Conservation (phyloP, 495 filamentous ascomycete species). For the Usnea hakonensis region DNA sequence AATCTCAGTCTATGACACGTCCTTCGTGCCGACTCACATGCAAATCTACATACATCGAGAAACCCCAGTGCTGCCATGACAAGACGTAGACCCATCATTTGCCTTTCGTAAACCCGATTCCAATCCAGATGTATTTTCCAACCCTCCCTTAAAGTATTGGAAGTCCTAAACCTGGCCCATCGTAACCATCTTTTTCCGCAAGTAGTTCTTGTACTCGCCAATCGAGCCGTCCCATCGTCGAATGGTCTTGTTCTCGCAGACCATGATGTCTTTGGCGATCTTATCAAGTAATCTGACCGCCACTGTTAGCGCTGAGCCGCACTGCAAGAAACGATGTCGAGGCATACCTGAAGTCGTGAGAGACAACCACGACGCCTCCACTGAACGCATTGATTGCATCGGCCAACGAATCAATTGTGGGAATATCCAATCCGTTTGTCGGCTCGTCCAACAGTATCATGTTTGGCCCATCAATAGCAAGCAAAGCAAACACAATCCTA, state of each 20-base stretch:
- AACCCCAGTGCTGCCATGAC: background rate
- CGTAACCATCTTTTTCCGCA: conserved; percentile 91
- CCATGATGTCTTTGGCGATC: conserved; percentile 99
- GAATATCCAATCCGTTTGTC: conserved; percentile 98
- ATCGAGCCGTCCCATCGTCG: conserved; percentile 83
- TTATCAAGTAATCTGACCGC: conserved; percentile 80
- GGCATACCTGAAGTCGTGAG: conserved; percentile 91
- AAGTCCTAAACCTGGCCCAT: conserved; percentile 39
- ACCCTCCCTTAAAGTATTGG: too few relatives aligned
- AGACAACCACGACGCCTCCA: conserved; percentile 95
- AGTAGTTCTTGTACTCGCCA: conserved; percentile 92
- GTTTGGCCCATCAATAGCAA: conserved; percentile 94
- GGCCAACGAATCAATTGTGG: conserved; percentile 93
- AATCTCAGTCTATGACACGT: too few relatives aligned
- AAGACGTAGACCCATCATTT: background rate
- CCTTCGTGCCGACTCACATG: background rate
- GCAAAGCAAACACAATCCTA: conserved; percentile 92
- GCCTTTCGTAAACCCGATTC: background rate
- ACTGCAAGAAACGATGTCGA: background rate
- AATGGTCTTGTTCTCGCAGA: conserved; percentile 94
- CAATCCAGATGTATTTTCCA: too few relatives aligned
- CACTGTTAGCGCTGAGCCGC: conserved; percentile 15
- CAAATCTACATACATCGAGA: background rate
- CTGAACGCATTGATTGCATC: conserved; percentile 95
- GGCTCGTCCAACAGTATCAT: conserved; percentile 98